Evolutionary conservation across 2,329 filamentous ascomycete species (phyloP).

Genomic region (Penicillium sp.): DNA sequence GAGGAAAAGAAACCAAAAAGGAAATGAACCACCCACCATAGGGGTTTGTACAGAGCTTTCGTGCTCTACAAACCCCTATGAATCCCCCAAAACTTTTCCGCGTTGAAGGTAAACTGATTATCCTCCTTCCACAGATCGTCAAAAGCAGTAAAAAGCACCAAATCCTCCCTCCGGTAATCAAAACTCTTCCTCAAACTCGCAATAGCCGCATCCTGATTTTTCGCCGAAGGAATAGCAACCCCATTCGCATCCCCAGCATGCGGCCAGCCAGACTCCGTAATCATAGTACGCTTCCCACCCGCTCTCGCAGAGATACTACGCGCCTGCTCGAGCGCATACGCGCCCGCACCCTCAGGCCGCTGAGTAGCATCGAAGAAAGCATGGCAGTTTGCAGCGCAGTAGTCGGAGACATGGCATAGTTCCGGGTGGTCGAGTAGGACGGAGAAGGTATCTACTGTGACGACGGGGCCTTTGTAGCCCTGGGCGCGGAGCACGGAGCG

Average conservation of each 20-base stretch:
- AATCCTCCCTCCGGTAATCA: constrained; percentile 24
- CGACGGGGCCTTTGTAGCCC: constrained; percentile 64
- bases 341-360: constrained; percentile 53
- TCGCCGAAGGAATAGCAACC: constrained; percentile 57
- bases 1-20: background rate
- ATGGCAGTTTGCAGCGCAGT: constrained; percentile 73
- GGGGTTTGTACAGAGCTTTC: background rate
- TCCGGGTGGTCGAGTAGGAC: constrained; percentile 57
- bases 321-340: constrained; percentile 55
- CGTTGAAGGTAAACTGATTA: constrained; percentile 53
- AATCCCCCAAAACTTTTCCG: constrained; percentile 72
- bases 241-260: constrained; percentile 58
- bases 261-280: constrained; percentile 83
- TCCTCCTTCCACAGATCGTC: constrained; percentile 72
- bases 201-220: constrained; percentile 60
- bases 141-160: constrained; percentile 71
- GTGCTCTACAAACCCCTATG: constrained; percentile 4
- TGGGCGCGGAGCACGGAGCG: constrained; percentile 50
- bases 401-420: constrained; percentile 65
- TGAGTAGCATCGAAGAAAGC: constrained; percentile 68
- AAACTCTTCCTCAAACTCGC: constrained; percentile 56
- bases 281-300: constrained; percentile 56
- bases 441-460: constrained; percentile 70
- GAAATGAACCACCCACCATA: background rate
- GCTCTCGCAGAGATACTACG: constrained; percentile 38